Conservation (phyloP, 2,329 filamentous ascomycete genomes). For the Dothistroma septosporum region DNA sequence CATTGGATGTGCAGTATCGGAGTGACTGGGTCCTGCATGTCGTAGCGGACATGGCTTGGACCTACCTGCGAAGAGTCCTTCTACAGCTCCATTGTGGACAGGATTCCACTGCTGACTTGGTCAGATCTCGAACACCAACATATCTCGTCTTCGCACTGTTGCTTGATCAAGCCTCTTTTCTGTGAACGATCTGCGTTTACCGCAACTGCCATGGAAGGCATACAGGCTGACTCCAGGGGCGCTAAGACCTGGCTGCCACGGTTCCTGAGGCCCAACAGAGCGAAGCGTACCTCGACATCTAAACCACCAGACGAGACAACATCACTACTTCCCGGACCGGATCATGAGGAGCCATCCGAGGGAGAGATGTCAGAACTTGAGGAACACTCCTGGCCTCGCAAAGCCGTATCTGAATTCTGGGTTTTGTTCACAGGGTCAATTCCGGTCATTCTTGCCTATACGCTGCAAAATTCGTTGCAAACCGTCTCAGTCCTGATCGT, state of each 20-base stretch:
- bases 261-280: slow-evolving; percentile 15
- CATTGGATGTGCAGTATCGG: background rate
- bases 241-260: slow-evolving; percentile 29
- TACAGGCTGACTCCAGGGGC: slow-evolving; percentile 22
- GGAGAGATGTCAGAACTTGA: slow-evolving; percentile 39
- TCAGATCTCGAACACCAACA: background rate
- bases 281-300: slow-evolving; percentile 4
- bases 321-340: slow-evolving; percentile 41
- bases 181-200: background rate
- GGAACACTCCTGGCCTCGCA: slow-evolving; percentile 33
- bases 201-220: slow-evolving; percentile 23
- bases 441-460: slow-evolving; percentile 79
- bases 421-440: slow-evolving; percentile 65
- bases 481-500: slow-evolving; percentile 78
- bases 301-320: slow-evolving; percentile 39
- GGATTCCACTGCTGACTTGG: background rate
- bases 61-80: background rate
- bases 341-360: slow-evolving; percentile 32
- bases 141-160: background rate
- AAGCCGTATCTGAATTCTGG: slow-evolving; percentile 58
- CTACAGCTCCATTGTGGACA: background rate
- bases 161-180: background rate
- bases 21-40: background rate
- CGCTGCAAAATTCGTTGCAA: slow-evolving; percentile 79
- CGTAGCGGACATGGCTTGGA: background rate